Evolutionary conservation across 1,139 yeast species (phyloP).

Genomic region (Kluyveromyces marxianus): DNA sequence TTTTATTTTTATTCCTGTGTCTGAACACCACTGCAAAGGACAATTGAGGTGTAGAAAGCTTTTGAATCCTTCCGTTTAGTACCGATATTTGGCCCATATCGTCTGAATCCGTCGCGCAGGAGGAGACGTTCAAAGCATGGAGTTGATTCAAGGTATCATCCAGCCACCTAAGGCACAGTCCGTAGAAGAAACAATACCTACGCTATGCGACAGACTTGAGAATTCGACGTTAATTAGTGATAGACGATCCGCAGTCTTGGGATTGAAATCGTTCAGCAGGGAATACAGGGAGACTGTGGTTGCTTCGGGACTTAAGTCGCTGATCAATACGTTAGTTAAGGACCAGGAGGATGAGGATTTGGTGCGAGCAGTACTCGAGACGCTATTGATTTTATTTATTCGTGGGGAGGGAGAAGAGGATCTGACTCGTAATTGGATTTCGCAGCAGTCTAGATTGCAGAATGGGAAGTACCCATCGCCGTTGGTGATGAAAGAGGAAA

Average conservation of each 20-base stretch:
- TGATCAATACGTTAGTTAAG: slow-evolving; percentile 56
- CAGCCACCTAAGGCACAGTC: slow-evolving; percentile 48
- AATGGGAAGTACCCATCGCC: slow-evolving; percentile 85
- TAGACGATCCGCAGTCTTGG: slow-evolving; percentile 84
- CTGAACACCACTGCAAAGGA: too few species aligned
- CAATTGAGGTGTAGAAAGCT: too few species aligned
- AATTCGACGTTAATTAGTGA: slow-evolving; percentile 81
- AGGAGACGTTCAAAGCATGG: slow-evolving; percentile 27
- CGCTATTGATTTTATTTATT: slow-evolving; percentile 71
- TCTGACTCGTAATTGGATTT: slow-evolving; percentile 55
- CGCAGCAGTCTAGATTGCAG: slow-evolving; percentile 67
- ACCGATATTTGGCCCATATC: too few species aligned
- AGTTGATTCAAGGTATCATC: slow-evolving; percentile 43
- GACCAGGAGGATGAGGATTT: slow-evolving; percentile 65
- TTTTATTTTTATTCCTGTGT: too few species aligned
- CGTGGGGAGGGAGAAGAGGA: slow-evolving; percentile 51
- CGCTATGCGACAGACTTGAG: slow-evolving; percentile 77
- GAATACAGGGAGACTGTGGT: slow-evolving; percentile 87
- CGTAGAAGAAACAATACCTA: slow-evolving; percentile 83
- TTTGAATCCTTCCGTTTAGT: too few species aligned
- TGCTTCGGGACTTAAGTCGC: slow-evolving; percentile 76
- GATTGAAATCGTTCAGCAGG: slow-evolving; percentile 82
- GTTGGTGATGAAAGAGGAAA: slow-evolving; percentile 48
- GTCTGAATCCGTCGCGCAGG: too few species aligned
- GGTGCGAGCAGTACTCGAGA: slow-evolving; percentile 79